Base-by-base conservation (phyloP, 192 early-diverging fungal species). In the Chytriomyces confervae region DNA sequence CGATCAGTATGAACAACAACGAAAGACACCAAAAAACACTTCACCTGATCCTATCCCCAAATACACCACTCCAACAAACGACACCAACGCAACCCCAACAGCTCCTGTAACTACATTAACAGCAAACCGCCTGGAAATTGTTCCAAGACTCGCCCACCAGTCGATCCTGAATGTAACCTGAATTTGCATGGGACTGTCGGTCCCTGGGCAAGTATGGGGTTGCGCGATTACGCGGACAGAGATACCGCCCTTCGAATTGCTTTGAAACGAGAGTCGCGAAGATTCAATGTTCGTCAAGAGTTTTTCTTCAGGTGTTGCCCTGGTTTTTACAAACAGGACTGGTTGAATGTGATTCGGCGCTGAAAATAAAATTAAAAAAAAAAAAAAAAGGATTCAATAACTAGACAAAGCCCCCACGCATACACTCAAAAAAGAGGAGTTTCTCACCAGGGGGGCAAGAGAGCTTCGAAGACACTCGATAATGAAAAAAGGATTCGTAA, bases 221-320 rank as follows among this genome's bases (percentile, higher is more conserved):
- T 10, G 47, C 5, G 69, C 69, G 10, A 70, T 70, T 50, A 70
- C 20, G 13, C 45, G 18, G 27, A 70, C 23, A 50, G 9, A 10
- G 36, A 70, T n/a, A 2, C 69, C 69, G 27, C 50, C 47, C 0
- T 9, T 8, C 8, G 69, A 6, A 45, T 70, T 70, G 8, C n/a
- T 11, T 29, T 23, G 23, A 51, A 70, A 70, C 23, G 48, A 23
- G 50, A 70, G 69, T n/a, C 7, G 7, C 20, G 51, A 66, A 49
- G 50, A 27, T 16, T 29, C 47, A 44, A 51, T 47, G 53, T 8
- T 7, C 20, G 69, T 13, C 1, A 70, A 2, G 47, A 23, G 8
- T 70, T 70, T 70, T 50, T 23, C 23, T 57, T 70, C 69, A 27
- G 69, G 7, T 2, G 69, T 70, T 50, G 49, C 69, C 3, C 8